A percentile compares a stretch with the other conserved stretches of the same genome.
Conservation (phyloP, 805 yeast species). For the Candida incommunis region DNA sequence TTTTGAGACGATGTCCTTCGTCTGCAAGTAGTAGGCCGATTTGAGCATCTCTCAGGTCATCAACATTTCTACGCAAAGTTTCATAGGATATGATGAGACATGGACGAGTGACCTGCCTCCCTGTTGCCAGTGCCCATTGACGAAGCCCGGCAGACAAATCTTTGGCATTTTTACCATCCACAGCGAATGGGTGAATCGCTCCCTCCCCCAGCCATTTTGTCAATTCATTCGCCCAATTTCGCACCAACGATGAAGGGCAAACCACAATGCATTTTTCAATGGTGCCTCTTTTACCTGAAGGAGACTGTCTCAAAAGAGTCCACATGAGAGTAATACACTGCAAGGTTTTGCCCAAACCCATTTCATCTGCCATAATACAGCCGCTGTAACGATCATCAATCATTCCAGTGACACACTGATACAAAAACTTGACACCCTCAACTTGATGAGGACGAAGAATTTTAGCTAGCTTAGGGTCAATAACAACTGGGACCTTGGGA, state of each 20-base stretch:
- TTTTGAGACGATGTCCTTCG: conserved; percentile 72
- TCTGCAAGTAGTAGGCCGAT: conserved; percentile 80
- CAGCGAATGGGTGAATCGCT: conserved; percentile 74
- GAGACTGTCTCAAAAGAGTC: conserved; percentile 83
- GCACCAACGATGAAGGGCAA: conserved; percentile 86
- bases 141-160: conserved; percentile 56
- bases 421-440: conserved; percentile 85
- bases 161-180: conserved; percentile 74
- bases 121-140: conserved; percentile 80
- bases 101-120: conserved; percentile 82
- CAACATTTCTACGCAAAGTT: conserved; percentile 76
- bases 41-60: conserved; percentile 55
- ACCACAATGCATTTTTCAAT: conserved; percentile 86
- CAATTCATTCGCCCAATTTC: conserved; percentile 95
- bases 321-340: conserved; percentile 86
- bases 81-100: conserved; percentile 91
- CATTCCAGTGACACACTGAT: conserved; percentile 81
- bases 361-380: conserved; percentile 96
- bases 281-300: conserved; percentile 63
- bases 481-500: conserved; percentile 89
- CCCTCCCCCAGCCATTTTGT: conserved; percentile 92
- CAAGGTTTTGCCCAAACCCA: conserved; percentile 87
- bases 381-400: conserved; percentile 58
- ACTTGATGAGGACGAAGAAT: conserved; percentile 91
- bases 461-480: conserved; percentile 77